Conservation (phyloP, 2,329 filamentous ascomycete genomes). For the Alternaria triticina region DNA sequence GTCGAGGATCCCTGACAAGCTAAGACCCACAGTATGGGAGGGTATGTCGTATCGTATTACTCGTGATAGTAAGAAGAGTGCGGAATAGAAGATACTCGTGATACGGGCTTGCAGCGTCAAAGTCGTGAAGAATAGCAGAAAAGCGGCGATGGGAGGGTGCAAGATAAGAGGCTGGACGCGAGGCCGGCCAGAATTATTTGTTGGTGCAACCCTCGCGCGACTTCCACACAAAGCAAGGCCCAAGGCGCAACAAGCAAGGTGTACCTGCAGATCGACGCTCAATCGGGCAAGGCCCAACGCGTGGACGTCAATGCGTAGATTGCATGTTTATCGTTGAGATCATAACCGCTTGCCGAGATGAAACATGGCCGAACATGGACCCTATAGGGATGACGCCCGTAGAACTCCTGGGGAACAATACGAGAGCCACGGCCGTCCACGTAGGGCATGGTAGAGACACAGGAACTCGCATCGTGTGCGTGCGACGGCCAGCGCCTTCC, state of each 20-base stretch:
- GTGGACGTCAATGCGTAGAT: conserved; percentile 12
- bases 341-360: not conserved
- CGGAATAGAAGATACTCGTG: not conserved
- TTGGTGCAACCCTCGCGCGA: conserved; percentile 15
- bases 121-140: not conserved
- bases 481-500: not conserved
- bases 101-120: not conserved
- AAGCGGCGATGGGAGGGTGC: not conserved
- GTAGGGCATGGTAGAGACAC: not conserved
- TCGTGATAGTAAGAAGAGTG: not conserved
- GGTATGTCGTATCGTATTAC: not conserved
- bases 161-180: conserved; percentile 11
- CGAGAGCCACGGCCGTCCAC: not conserved
- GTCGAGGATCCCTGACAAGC: not conserved
- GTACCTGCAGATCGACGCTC: conserved; percentile 18
- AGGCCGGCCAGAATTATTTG: conserved; percentile 12
- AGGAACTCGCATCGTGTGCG: too few relatives aligned
- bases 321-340: conserved; percentile 10
- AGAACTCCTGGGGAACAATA: not conserved
- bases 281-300: conserved; percentile 11
- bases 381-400: not conserved
- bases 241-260: conserved; percentile 11
- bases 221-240: conserved; percentile 20
- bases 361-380: not conserved
- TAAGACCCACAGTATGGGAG: conserved; percentile 5